Conservation (phyloP, 106 monocot genomes). For the Platanthera guangdongensis region DNA sequence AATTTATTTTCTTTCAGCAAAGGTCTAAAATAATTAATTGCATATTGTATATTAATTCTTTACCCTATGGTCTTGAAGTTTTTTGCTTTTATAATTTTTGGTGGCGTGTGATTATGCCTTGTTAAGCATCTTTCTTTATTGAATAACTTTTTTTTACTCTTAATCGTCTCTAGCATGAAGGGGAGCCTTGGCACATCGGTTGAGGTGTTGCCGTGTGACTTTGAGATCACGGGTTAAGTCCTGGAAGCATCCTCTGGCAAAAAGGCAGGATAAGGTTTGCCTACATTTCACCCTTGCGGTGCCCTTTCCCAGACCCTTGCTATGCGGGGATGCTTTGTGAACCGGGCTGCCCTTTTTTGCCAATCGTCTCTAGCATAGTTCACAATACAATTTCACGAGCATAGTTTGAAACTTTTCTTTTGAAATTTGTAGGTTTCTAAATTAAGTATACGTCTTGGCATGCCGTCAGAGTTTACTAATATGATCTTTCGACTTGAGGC, state of each 20-base stretch:
- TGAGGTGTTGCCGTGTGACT: no score
- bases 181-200: no score
- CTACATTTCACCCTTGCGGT: no score
- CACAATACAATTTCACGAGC: neutral
- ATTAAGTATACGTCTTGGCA: slow-evolving; percentile 45
- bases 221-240: no score
- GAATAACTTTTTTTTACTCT: neutral
- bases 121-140: neutral
- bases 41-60: neutral
- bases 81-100: neutral
- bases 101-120: neutral
- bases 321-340: no score
- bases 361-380: neutral
- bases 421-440: slow-evolving; percentile 34
- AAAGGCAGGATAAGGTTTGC: no score
- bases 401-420: neutral
- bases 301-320: no score
- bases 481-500: slow-evolving; percentile 34
- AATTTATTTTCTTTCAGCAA: neutral
- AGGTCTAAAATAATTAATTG: neutral
- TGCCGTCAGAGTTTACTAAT: slow-evolving; percentile 67
- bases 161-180: neutral
- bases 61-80: neutral
- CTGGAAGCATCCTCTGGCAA: no score
- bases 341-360: no score